Evolutionary conservation across 768 basidiomycete genomes (phyloP).

Genomic region (Tremella mesenterica): DNA sequence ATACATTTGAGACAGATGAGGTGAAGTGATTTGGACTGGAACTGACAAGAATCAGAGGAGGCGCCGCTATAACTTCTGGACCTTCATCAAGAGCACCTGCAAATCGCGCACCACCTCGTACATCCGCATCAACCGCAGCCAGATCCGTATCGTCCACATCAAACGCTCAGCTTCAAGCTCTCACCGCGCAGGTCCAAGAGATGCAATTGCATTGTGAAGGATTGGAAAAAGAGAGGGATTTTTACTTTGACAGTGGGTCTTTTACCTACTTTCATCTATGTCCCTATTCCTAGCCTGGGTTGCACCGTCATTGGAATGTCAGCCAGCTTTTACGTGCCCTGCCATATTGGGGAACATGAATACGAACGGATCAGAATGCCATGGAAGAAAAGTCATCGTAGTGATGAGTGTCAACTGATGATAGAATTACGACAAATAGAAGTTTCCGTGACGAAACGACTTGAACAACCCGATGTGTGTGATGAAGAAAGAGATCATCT

Average conservation of each 20-base stretch:
- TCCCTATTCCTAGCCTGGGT: not conserved
- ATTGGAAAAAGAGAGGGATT: constrained; percentile 93
- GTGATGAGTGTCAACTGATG: too few relatives aligned
- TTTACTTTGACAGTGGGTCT: constrained; percentile 85
- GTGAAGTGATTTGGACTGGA: too few relatives aligned
- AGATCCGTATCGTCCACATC: constrained; percentile 27
- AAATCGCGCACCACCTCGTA: constrained; percentile 8
- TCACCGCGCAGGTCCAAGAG: constrained; percentile 73
- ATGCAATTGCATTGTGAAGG: constrained; percentile 74
- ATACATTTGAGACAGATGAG: too few relatives aligned
- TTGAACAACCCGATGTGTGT: constrained; percentile 56
- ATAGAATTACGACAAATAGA: constrained; percentile 90
- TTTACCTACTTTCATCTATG: not conserved
- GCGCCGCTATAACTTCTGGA: constrained; percentile 4
- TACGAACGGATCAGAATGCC: not conserved
- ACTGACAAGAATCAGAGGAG: too few relatives aligned
- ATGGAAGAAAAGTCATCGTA: not conserved
- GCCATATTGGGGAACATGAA: too few relatives aligned
- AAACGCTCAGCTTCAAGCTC: constrained; percentile 56
- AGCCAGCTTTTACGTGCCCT: not conserved
- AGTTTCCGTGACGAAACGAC: constrained; percentile 74
- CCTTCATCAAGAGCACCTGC: too few relatives aligned
- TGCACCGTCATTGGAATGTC: not conserved
- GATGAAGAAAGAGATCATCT: constrained; percentile 48
- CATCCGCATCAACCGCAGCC: constrained; percentile 7